Evolutionary conservation across 1,139 yeast species (phyloP), one percentile per base, ranked within the genome.

Genomic region (Zhuliangozyma blackwelliae): DNA sequence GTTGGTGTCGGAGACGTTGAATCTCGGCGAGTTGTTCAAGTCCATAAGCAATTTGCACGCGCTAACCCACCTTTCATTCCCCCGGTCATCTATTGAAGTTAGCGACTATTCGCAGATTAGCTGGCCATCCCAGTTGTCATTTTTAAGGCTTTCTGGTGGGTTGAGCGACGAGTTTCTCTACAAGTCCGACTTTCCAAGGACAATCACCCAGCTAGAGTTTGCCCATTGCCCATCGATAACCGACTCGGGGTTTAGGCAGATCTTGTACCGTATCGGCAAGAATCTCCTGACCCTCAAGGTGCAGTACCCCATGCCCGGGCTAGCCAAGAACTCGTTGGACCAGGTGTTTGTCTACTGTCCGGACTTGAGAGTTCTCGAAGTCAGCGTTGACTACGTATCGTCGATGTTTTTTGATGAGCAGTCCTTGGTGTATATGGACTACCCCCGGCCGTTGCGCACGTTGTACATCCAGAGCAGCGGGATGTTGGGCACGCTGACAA

Each of bases 1-100:
- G n/a, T 69, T 89, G 29, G 97, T 92, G 1, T 85, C 96, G 3
- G 97, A 90, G 58, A 88, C 95, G 0, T 83, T 92, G 8, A 89
- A 89, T 47, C 63, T 92, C 38, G 76, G 80, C 32, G 90, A 87
- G 51, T 63, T 92, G 10, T 89, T 92, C 58, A 68, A 69, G 31
- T 85, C 96, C 2, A 85, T 92, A 31, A 69, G 73, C 34, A 75
- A 74, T 38, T 72, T 86, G 27, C 71, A 72, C 31, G 53, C 73
- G 13, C 66, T 92, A 35, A 86, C 88, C 27, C 84, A 82, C 43
- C 63, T 92, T 34, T 82, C 92, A 27, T 90, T 92, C 49, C 97
- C 98, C 1, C 66, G 97, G 43, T 83, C 95, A 1, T 87, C 96
- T 0, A 76, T 90, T 10, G 82, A 82, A 36, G 83, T 95, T 48